phyloP scores from a whole-genome alignment of 192 early-diverging fungal genomes.

The Mortierella claussenii region DNA sequence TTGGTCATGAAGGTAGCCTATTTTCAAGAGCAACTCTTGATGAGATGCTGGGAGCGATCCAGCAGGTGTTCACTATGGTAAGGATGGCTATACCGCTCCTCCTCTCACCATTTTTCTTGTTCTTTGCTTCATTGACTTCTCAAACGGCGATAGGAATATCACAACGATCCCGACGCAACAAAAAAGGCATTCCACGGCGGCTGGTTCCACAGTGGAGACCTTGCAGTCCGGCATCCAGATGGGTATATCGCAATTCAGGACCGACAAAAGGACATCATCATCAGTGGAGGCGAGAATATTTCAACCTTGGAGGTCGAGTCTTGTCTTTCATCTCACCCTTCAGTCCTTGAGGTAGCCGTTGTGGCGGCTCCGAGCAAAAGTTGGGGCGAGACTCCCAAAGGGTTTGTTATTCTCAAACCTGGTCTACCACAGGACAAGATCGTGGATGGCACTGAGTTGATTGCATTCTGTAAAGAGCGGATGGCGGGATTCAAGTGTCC shows the following conservation, averaged over 20 bases:
- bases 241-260: conserved; percentile 70
- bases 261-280: conserved; percentile 71
- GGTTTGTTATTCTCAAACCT: conserved; percentile 63
- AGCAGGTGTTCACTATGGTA: too few relatives aligned
- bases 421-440: conserved; percentile 20
- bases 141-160: conserved; percentile 19
- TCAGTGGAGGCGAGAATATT: conserved; percentile 72
- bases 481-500: conserved; percentile 70
- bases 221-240: conserved; percentile 68
- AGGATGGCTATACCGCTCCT: too few relatives aligned
- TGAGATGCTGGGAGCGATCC: too few relatives aligned
- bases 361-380: conserved; percentile 63
- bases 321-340: conserved; percentile 56
- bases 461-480: conserved; percentile 50
- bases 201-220: conserved; percentile 69
- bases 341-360: conserved; percentile 66
- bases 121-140: too few relatives aligned
- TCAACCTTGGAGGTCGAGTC: conserved; percentile 67
- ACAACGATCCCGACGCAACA: conserved; percentile 65
- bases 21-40: too few relatives aligned
- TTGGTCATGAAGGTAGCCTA: conserved; percentile 67
- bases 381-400: conserved; percentile 72
- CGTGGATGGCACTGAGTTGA: conserved; percentile 30
- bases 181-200: conserved; percentile 64
- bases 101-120: too few relatives aligned